Conservation (phyloP, 148 eudicot species). For the Silene latifolia region DNA sequence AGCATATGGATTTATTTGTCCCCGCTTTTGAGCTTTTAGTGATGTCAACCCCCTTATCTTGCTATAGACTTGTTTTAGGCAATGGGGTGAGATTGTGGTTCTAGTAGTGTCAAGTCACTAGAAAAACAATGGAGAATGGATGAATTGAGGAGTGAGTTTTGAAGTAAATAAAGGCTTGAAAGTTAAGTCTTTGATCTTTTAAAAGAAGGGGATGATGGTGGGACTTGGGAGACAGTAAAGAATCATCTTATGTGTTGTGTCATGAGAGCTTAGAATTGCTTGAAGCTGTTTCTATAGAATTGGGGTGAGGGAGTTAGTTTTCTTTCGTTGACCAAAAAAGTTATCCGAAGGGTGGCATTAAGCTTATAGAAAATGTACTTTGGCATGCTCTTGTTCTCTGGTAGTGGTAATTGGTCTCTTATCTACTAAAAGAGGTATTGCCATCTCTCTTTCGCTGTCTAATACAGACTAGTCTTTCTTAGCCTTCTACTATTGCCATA, state of each 20-base stretch:
- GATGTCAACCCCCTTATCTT: not conserved
- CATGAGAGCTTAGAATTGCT: not conserved
- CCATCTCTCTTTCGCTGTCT: not conserved
- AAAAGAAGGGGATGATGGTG: not conserved
- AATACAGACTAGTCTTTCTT: not conserved
- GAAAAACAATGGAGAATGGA: not conserved
- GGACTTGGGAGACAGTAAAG: not conserved
- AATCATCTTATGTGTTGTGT: not conserved
- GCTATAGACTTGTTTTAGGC: not conserved
- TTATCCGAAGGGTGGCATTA: not conserved
- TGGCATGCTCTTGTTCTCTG: not conserved
- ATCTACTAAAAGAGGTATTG: not conserved
- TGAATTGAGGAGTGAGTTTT: not conserved
- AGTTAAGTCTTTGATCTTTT: not conserved
- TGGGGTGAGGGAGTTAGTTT: not conserved
- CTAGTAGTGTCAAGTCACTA: too few relatives aligned
- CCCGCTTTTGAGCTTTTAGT: not conserved
- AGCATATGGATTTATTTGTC: not conserved
- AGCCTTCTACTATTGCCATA: not conserved
- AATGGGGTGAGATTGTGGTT: not conserved
- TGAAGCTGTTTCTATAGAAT: not conserved
- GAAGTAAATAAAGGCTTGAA: not conserved
- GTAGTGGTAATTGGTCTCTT: not conserved
- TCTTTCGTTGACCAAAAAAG: not conserved
- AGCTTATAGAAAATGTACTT: too few relatives aligned